Base-by-base conservation (phyloP, 2,329 filamentous ascomycete species). In the Hirsutella rhossiliensis region DNA sequence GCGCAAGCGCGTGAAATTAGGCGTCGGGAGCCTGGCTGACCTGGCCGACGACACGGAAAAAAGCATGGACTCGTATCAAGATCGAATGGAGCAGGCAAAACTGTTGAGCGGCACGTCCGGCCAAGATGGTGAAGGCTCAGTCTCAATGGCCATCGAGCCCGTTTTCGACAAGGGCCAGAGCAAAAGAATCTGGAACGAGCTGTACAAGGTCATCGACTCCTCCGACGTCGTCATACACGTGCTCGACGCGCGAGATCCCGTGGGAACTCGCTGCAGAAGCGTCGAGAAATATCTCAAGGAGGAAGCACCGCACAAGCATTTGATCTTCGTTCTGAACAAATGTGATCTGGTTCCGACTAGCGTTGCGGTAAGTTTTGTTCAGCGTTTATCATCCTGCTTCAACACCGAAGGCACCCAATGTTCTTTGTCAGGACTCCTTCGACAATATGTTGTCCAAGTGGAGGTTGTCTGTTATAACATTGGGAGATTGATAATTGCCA, bases 381-480 rank as follows among this genome's bases (percentile, higher is more conserved):
- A 17, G n/a, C 7, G 3, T 11, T 30, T 5, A 11, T 1, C 42
- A 51, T 31, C 41, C 29, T 46, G 58, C 59, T 65, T 71, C 36
- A 34, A 31, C 11, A n/a, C 9, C 42, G 36, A 29, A 39, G 23
- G 41, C 50, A 55, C 76, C 82, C 82, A 85, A 80, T 73, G 74
- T 66, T 70, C 57, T 66, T 73, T 69, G 88, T 92, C 87, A 94
- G 92, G 90, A 94, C 85, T 73, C 77, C 81, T 74, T 59, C 71
- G 20, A 12, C 38, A 68, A 68, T 78, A 75, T 68, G 64, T 75
- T 67, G 64, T 62, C 67, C 72, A 73, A 63, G 80, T 92, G 86
- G 83, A 82, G 81, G 78, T 72, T 68, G 76, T 87, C 89, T 94
- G 92, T 98, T 98, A 98, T 86, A 87, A 84, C 84, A 80, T 87